A percentile compares a stretch with the other conserved stretches of the same genome.
Evolutionary conservation across 768 basidiomycete genomes (phyloP).

Genomic region (Trametes villosa): DNA sequence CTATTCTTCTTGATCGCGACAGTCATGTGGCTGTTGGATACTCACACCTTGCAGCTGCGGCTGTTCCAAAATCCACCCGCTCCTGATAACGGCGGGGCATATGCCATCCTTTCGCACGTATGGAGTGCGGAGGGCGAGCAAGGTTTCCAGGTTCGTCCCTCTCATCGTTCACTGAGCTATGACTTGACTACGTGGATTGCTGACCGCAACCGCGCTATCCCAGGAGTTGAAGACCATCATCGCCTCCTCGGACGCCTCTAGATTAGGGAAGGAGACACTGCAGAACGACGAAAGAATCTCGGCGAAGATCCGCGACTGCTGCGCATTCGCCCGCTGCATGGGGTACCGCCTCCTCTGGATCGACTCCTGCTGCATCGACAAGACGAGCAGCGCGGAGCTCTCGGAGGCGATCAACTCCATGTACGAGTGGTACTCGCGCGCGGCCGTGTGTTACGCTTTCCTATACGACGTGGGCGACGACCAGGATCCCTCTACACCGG

Average conservation of each 20-base stretch:
- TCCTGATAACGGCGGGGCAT: not conserved
- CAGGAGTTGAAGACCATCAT: not conserved
- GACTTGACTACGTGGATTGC: not conserved
- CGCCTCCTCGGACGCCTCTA: too few species aligned
- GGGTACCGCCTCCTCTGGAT: constrained; percentile 13
- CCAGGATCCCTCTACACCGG: not conserved
- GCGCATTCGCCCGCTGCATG: constrained; percentile 1
- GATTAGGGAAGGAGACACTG: too few species aligned
- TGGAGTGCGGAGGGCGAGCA: constrained; percentile 5
- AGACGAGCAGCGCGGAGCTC: too few species aligned
- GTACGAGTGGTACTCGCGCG: too few species aligned
- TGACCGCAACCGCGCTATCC: not conserved
- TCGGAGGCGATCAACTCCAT: too few species aligned
- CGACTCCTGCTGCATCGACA: too few species aligned
- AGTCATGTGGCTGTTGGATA: not conserved
- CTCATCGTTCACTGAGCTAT: not conserved
- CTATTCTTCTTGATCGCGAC: too few species aligned
- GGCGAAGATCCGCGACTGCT: constrained; percentile 6
- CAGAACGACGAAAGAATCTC: not conserved
- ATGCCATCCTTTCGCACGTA: constrained; percentile 10
- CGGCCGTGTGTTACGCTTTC: constrained; percentile 6
- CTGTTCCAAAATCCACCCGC: not conserved
- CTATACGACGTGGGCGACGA: constrained; percentile 9
- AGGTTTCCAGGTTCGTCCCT: constrained; percentile 4
- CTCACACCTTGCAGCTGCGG: not conserved